Evolutionary conservation across 306 rosid genomes (phyloP), one percentile per base, ranked within the genome.

Genomic region (Ochetophila trinervis): DNA sequence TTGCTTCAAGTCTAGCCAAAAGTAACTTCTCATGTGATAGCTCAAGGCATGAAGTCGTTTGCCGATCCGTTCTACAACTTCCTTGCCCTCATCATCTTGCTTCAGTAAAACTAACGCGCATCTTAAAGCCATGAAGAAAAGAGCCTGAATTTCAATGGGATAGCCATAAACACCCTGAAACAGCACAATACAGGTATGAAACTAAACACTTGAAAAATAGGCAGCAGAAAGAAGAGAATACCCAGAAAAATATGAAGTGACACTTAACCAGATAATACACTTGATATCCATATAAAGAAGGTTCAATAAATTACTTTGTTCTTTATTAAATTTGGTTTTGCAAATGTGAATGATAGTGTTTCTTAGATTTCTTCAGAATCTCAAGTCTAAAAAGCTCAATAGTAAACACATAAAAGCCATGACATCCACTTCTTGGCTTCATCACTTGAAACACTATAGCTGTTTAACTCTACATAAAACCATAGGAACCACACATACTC

Each of bases 121-220:
- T 81, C 91, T 85, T 76, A 91, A 80, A 68, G 96, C 91, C 97
- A 91, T 91, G 84, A 88, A 88, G 87, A 91, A 91, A 63, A 91
- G 86, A 67, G 96, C 90, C 78, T 91, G 96, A 71, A 91, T 91
- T 76, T 91, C 97, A 35, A 91, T 86, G 64, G 97, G 97, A 77
- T 91, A 88, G 19, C 97, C 97, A 78, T 91, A 91, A 48, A 91
- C 97, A 65, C 97, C 97, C 97, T 91, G 79, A 69, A 79, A 78
- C 12, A 63, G 68, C 45, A 68, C 8, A 60, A 55, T 27, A 65
- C n/a, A n/a, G n/a, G n/a, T n/a, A n/a, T n/a, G n/a, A n/a, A n/a
- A n/a, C n/a, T n/a, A n/a, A n/a, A n/a, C n/a, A n/a, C n/a, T n/a
- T n/a, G n/a, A n/a, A n/a, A n/a, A n/a, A n/a, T n/a, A n/a, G 59